phyloP scores from a whole-genome alignment of 1,284 basidiomycete species.

The Pterulicium gracile region DNA sequence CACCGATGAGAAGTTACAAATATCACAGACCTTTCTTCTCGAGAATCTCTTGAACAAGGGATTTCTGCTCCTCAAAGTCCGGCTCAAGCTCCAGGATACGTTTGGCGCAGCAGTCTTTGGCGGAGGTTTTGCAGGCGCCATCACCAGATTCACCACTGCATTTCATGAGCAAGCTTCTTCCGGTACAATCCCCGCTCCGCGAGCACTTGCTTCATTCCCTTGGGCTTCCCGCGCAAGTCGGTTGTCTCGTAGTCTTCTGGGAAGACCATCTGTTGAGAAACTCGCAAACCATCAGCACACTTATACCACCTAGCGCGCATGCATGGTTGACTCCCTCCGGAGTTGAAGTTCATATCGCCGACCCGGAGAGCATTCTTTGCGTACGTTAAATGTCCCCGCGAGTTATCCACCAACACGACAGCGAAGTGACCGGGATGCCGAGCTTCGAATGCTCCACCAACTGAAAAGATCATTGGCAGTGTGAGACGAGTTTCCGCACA shows the following conservation, averaged over 20 bases:
- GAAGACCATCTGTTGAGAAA: constrained; percentile 24
- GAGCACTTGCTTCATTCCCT: constrained; percentile 25
- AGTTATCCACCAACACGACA: constrained; percentile 14
- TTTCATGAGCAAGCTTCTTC: constrained; percentile 12
- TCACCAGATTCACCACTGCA: too few species aligned
- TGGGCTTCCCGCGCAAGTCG: constrained; percentile 18
- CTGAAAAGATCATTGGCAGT: constrained; percentile 11
- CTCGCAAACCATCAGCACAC: constrained; percentile 11
- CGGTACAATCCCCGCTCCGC: constrained; percentile 19
- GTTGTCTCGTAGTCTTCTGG: too few species aligned
- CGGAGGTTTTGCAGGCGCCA: constrained; percentile 10
- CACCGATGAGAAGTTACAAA: too few species aligned
- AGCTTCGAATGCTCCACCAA: constrained; percentile 11
- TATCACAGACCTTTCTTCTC: too few species aligned
- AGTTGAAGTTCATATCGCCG: constrained; percentile 13
- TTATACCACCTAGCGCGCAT: constrained; percentile 16
- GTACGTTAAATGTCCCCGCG: constrained; percentile 16
- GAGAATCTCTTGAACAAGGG: constrained; percentile 12
- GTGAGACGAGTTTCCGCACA: constrained; percentile 2
- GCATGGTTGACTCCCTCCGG: constrained; percentile 15
- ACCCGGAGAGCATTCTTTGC: constrained; percentile 11
- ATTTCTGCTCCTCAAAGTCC: constrained; percentile 13
- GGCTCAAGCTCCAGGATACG: constrained; percentile 16
- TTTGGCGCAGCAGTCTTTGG: constrained; percentile 14
- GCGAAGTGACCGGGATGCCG: constrained; percentile 12